Base-by-base conservation (phyloP, 2,329 filamentous ascomycete genomes). In the Metarhizium brunneum region DNA sequence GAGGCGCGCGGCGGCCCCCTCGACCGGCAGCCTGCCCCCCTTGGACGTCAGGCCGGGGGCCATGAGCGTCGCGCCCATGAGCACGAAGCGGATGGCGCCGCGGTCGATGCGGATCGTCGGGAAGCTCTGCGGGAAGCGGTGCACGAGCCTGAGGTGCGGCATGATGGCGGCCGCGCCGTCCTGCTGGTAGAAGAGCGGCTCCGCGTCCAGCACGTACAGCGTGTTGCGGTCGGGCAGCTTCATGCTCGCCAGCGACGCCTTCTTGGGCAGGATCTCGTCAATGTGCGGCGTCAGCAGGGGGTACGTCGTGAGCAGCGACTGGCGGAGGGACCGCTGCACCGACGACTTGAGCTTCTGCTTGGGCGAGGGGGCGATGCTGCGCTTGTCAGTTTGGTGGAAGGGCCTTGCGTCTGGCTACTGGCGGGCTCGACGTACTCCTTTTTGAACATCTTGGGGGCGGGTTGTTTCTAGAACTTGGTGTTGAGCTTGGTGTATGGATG, bases 301-400 rank as follows among this genome's bases (percentile, higher is more conserved):
- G 74, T 95, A 96, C 54, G 88, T 88, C 57, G 90, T 80, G 61
- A 94, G 77, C 62, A 97, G 82, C 66, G 89, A 89, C 66, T 86
- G 80, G 64, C 94, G 89, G 65, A 99, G 86, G 61, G 78, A 83
- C 67, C 94, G 89, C 77, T 96, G 92, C 56, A 90, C 90, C 29
- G 91, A 96, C 61, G 92, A 96, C 76, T 97, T 99, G 73, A 97
- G 90, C 79, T 97, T 97, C 64, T 91, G 90, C 76, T 94, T 95
- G 56, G 89, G 86, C 62, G 87, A 84, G 30, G 86, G 76, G 65
- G 84, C 77, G 70, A 96, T 85, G 62, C 88, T 92, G 66, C 25
- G 38, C 35, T 6, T 43, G 36, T 30, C 4, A 36, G 36, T 55
- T 49, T 35, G 32, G 43, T 25, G 25, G 25, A 25, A 25, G 25